Evolutionary conservation across 441 rosid species (phyloP), one percentile per base, ranked within the genome.

Genomic region (Gossypium aridum): DNA sequence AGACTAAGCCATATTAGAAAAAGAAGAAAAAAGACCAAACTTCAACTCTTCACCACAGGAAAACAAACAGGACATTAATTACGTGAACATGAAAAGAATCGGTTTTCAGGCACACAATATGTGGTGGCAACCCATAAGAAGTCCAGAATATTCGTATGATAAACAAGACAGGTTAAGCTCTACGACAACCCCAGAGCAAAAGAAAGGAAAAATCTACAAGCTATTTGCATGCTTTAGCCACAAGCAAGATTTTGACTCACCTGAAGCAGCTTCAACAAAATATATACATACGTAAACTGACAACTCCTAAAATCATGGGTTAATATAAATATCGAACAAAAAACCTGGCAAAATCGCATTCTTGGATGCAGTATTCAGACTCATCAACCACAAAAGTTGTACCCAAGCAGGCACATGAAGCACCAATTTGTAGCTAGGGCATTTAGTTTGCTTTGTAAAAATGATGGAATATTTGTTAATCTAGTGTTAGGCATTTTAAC

Each of bases 161-260:
- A 66, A 26, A 20, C 61, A 69, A 47, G 7, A 14, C 71, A 14
- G 22, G 23, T 25, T 25, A 68, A 2, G 59, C 13, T 49, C 34
- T 49, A 25, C 43, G 16, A 23, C 39, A 67, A 25, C 31, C 22
- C 57, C 14, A 67, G 39, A 13, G 2, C 2, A 12, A 34, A 39
- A 19, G 14, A 2, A 2, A 22, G 34, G 56, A 22, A 45, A 47
- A 68, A 23, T 25, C 13, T 47, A 23, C 61, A 53, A 69, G 61
- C 72, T 51, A 53, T 26, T 51, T 69, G 16, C 47, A 53, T 53
- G 19, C 73, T 69, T 51, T 69, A 69, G 53, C 47, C 73, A 69
- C 31, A 28, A 69, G 62, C 73, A 70, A 28, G 16, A 70, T 28
- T 53, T 54, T 23, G 55, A 37, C 25, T 69, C 25, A 69, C 37